These are phyloP conservation scores for Lentinula edodes DNA, from an alignment of 768 basidiomycete species.

Conservation along the genomic window DNA sequence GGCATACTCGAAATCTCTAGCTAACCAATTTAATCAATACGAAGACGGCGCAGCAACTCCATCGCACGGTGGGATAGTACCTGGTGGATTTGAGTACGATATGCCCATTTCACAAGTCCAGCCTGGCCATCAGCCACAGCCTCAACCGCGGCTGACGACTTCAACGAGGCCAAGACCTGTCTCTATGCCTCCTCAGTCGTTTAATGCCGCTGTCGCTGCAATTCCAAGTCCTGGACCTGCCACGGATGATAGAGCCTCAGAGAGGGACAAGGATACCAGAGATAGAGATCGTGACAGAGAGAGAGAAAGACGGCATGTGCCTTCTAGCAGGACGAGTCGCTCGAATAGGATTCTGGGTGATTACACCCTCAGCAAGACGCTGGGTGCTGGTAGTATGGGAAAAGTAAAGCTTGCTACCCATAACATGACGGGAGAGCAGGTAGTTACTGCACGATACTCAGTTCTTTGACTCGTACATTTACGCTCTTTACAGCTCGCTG, in stretches of 20 bases:
- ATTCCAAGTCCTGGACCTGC: conserved; percentile 21
- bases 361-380: conserved; percentile 93
- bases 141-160: conserved; percentile 22
- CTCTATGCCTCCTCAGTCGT: conserved; percentile 70
- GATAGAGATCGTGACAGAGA: conserved; percentile 21
- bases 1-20: conserved; percentile 43
- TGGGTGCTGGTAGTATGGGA: conserved; percentile 98
- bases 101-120: conserved; percentile 43
- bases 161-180: conserved; percentile 54
- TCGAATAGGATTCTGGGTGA: conserved; percentile 76
- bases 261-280: conserved; percentile 19
- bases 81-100: conserved; percentile 62
- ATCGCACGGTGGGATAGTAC: conserved; percentile 49
- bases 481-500: conserved; percentile 65
- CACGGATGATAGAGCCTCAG: conserved; percentile 16
- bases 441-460: conserved; percentile 26
- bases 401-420: conserved; percentile 97
- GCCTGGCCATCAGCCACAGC: conserved; percentile 13
- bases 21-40: conserved; percentile 41
- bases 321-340: conserved; percentile 25
- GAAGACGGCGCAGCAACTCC: conserved; percentile 44
- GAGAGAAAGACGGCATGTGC: conserved; percentile 14
- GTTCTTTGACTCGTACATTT: conserved; percentile 9
- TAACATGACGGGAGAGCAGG: conserved; percentile 88
- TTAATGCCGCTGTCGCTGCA: conserved; percentile 14